phyloP scores from a whole-genome alignment of 2,329 filamentous ascomycete species.

The Teratosphaeria viscida region DNA sequence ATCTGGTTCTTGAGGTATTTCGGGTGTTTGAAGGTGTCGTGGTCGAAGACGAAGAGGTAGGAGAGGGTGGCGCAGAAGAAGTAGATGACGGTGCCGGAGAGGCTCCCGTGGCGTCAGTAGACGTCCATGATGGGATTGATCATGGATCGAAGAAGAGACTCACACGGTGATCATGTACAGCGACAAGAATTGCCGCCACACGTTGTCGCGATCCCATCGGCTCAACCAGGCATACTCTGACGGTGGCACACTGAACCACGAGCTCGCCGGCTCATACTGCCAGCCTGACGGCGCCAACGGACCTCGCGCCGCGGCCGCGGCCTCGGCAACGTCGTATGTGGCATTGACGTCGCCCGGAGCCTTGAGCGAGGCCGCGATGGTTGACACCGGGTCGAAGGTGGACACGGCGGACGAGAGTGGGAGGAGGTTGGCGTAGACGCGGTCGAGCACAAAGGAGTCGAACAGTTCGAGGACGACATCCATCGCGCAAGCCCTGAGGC shows the following conservation, averaged over 20 bases:
- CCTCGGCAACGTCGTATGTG: slow-evolving; percentile 27
- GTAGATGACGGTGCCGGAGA: slow-evolving; percentile 78
- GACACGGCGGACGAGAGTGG: slow-evolving; percentile 44
- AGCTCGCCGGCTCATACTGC: slow-evolving; percentile 61
- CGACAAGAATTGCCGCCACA: slow-evolving; percentile 61
- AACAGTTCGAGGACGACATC: slow-evolving; percentile 80
- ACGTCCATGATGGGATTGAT: not conserved
- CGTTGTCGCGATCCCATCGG: slow-evolving; percentile 65
- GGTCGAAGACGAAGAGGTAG: slow-evolving; percentile 85
- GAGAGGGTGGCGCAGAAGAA: slow-evolving; percentile 74
- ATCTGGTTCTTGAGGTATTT: slow-evolving; percentile 95
- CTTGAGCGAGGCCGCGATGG: slow-evolving; percentile 38
- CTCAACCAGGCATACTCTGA: slow-evolving; percentile 70
- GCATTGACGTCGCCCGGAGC: slow-evolving; percentile 36
- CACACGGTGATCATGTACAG: slow-evolving; percentile 84
- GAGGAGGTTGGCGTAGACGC: slow-evolving; percentile 61
- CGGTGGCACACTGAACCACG: slow-evolving; percentile 59
- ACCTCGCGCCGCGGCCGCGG: not conserved
- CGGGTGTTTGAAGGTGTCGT: slow-evolving; percentile 76
- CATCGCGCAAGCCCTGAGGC: slow-evolving; percentile 36
- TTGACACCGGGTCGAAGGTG: slow-evolving; percentile 42
- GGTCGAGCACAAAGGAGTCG: slow-evolving; percentile 75
- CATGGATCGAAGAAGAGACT: slow-evolving; percentile 5
- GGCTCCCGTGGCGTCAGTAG: slow-evolving; percentile 41
- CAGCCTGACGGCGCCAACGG: slow-evolving; percentile 22